Evolutionary conservation across 169 alveolate species (phyloP).

Genomic region (Plasmodium knowlesi): DNA sequence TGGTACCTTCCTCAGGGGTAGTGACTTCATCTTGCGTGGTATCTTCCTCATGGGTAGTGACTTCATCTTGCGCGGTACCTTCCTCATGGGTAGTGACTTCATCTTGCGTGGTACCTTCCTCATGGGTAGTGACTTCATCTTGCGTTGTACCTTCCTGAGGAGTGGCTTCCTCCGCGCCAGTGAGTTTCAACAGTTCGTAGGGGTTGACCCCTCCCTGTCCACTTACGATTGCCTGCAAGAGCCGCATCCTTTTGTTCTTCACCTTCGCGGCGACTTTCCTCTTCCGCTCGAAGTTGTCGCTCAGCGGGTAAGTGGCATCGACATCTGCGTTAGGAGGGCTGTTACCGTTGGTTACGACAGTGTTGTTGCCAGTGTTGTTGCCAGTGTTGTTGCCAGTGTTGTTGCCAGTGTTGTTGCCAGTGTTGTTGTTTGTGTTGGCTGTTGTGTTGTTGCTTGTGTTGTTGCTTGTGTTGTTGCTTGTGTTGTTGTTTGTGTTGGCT

Average conservation of each 20-base stretch:
- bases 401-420: too few species aligned
- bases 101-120: neutral
- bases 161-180: neutral
- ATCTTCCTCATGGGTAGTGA: neutral
- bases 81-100: neutral
- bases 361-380: too few species aligned
- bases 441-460: too few species aligned
- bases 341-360: too few species aligned
- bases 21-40: neutral
- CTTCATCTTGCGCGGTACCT: too few species aligned
- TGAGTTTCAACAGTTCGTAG: constrained; percentile 23
- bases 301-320: neutral
- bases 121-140: neutral
- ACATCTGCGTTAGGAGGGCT: too few species aligned
- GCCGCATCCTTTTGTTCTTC: constrained; percentile 40
- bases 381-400: too few species aligned
- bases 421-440: too few species aligned
- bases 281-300: constrained; percentile 28
- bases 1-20: neutral
- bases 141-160: neutral
- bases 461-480: too few species aligned
- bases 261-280: constrained; percentile 17
- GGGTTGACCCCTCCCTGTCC: constrained; percentile 30
- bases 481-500: too few species aligned
- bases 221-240: constrained; percentile 22